A percentile compares a stretch with the other conserved stretches of the same genome.
These are phyloP conservation scores for Aspergillus sp. DNA, from an alignment of 2,329 filamentous ascomycete genomes.

Conservation along the genomic window DNA sequence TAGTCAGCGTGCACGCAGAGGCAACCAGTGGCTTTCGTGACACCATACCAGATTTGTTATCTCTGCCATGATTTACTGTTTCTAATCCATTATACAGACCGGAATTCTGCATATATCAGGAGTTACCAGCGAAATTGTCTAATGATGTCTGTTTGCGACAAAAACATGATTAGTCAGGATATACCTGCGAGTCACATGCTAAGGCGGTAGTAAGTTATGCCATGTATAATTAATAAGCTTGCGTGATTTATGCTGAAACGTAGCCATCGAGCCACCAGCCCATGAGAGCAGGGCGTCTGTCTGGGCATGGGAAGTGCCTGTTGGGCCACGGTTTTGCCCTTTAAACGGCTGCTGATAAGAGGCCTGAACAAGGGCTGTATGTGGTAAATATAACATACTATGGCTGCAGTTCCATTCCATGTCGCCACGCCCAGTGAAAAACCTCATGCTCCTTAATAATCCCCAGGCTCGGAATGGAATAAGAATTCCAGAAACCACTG, in stretches of 20 bases:
- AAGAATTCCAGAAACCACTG: background rate
- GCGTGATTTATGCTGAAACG: background rate
- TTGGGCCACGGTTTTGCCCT: background rate
- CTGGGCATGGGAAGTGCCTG: background rate
- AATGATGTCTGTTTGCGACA: background rate
- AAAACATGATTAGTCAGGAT: background rate
- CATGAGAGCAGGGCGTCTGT: background rate
- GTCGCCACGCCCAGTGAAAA: background rate
- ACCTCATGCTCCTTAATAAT: conserved; percentile 1
- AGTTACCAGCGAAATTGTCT: no score
- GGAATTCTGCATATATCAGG: no score
- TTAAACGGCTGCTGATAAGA: background rate
- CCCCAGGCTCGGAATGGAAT: background rate
- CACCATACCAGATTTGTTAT: no score
- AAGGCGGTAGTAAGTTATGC: background rate
- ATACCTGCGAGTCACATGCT: background rate
- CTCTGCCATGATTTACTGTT: no score
- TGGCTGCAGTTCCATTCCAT: background rate
- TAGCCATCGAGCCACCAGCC: background rate
- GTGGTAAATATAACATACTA: background rate
- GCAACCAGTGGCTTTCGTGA: no score
- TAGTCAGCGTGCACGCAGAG: no score
- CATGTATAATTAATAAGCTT: background rate
- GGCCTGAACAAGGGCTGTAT: background rate
- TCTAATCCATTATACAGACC: no score